These are phyloP conservation scores for Pestalotiopsis sp. DNA, from an alignment of 2,329 filamentous ascomycete species.

Conservation along the genomic window DNA sequence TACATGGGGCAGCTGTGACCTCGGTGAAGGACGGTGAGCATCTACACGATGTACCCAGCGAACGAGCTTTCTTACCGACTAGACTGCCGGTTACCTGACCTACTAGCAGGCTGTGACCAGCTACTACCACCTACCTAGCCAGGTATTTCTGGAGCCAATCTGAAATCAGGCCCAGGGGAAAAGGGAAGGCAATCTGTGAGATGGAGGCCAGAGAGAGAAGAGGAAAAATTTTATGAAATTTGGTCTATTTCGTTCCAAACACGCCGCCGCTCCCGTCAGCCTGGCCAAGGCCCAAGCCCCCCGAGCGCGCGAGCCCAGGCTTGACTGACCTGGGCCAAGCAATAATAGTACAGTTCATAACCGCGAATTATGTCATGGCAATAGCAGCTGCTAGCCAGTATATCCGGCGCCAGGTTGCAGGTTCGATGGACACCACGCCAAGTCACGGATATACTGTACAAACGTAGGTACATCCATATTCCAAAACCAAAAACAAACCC, in stretches of 20 bases:
- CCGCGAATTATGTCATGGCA: not conserved
- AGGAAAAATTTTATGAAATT: not conserved
- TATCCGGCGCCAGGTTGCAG: not conserved
- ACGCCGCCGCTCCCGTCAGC: not conserved
- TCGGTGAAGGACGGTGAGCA: slow-evolving; percentile 2
- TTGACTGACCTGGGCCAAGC: not conserved
- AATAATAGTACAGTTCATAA: not conserved
- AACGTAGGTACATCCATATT: not conserved
- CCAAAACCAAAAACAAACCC: not conserved
- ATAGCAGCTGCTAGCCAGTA: not conserved
- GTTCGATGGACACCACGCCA: not conserved
- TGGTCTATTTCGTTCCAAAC: not conserved
- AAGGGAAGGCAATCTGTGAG: not conserved
- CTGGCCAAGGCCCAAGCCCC: not conserved
- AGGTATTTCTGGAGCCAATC: not conserved
- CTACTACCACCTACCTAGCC: not conserved
- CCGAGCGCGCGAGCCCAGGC: not conserved
- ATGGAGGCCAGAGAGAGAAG: not conserved
- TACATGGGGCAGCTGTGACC: not conserved
- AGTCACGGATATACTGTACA: not conserved
- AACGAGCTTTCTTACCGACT: not conserved
- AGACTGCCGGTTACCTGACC: not conserved
- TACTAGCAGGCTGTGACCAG: not conserved
- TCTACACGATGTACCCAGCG: not conserved
- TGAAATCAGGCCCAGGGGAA: not conserved